These are phyloP conservation scores for Asclepias syriaca DNA, from an alignment of 257 asterid species.

Conservation along the genomic window DNA sequence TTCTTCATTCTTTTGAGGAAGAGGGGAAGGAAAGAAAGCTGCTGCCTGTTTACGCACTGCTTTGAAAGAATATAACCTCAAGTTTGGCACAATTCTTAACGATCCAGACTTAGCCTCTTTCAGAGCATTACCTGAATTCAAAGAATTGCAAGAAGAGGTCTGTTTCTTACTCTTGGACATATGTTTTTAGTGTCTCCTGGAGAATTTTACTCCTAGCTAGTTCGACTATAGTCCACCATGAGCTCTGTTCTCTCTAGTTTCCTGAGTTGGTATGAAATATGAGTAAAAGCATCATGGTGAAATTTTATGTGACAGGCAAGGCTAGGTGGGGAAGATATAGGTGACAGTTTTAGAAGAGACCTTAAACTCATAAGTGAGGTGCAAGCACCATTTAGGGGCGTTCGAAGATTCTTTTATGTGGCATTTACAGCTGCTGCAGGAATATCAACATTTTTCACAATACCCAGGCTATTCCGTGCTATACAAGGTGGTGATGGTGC, in stretches of 20 bases:
- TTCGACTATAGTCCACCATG: neutral
- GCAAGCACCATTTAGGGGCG: conserved; percentile 97
- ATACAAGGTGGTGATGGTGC: conserved; percentile 82
- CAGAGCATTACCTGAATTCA: conserved; percentile 87
- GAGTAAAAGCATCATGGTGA: neutral
- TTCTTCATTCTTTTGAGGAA: conserved; percentile 38
- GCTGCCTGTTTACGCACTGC: conserved; percentile 92
- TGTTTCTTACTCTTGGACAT: conserved; percentile 19
- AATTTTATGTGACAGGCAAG: conserved; percentile 50
- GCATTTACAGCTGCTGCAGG: conserved; percentile 93
- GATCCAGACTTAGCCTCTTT: conserved; percentile 99
- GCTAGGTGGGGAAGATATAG: conserved; percentile 94
- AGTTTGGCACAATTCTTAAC: conserved; percentile 84
- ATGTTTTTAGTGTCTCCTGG: neutral
- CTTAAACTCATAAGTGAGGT: conserved; percentile 96
- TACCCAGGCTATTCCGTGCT: conserved; percentile 69
- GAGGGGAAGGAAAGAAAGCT: conserved; percentile 89
- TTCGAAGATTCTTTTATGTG: conserved; percentile 80
- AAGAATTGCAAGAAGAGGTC: conserved; percentile 95
- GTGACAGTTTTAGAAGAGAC: conserved; percentile 88
- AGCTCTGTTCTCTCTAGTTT: neutral
- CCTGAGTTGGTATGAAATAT: neutral
- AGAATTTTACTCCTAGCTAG: neutral
- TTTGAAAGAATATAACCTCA: conserved; percentile 72
- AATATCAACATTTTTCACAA: conserved; percentile 61